Evolutionary conservation across 495 filamentous ascomycete species (phyloP).

Genomic region (Trichocladium uniseriatum): DNA sequence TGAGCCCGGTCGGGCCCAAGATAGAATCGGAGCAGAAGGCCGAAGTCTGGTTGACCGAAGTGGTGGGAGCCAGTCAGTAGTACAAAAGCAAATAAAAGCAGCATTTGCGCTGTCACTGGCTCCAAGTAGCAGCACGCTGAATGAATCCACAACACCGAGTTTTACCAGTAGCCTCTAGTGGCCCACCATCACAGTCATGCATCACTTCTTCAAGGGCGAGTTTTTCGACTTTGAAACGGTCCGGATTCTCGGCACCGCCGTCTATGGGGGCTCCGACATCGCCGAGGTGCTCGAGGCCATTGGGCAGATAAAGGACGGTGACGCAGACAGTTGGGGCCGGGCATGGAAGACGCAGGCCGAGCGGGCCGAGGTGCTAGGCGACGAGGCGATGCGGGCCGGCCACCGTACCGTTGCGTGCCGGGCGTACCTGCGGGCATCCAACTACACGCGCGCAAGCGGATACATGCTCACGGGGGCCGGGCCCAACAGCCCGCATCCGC

Average conservation of each 20-base stretch:
- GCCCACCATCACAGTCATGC: background rate
- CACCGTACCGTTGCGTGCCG: slow-evolving; percentile 19
- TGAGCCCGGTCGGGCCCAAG: no score
- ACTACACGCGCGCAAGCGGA: slow-evolving; percentile 33
- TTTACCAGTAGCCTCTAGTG: no score
- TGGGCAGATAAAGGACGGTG: slow-evolving; percentile 28
- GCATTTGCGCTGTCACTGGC: no score
- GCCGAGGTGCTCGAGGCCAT: slow-evolving; percentile 35
- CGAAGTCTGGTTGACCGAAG: no score
- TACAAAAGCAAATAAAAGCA: no score
- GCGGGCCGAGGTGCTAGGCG: slow-evolving; percentile 26
- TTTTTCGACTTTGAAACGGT: slow-evolving; percentile 43
- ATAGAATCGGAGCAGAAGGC: no score
- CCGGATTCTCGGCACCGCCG: slow-evolving; percentile 33
- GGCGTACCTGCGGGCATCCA: slow-evolving; percentile 32
- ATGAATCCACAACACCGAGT: no score
- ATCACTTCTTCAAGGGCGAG: background rate
- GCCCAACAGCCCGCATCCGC: slow-evolving; percentile 7
- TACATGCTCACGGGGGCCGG: slow-evolving; percentile 27
- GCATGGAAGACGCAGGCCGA: slow-evolving; percentile 24
- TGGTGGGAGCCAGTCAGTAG: no score
- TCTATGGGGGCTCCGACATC: slow-evolving; percentile 32
- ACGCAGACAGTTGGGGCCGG: slow-evolving; percentile 34
- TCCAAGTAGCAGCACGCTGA: no score
- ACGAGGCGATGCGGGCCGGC: slow-evolving; percentile 21